A percentile compares a stretch with the other conserved stretches of the same genome.
Conservation (phyloP, 768 basidiomycete genomes). For the Heimioporus sp. region DNA sequence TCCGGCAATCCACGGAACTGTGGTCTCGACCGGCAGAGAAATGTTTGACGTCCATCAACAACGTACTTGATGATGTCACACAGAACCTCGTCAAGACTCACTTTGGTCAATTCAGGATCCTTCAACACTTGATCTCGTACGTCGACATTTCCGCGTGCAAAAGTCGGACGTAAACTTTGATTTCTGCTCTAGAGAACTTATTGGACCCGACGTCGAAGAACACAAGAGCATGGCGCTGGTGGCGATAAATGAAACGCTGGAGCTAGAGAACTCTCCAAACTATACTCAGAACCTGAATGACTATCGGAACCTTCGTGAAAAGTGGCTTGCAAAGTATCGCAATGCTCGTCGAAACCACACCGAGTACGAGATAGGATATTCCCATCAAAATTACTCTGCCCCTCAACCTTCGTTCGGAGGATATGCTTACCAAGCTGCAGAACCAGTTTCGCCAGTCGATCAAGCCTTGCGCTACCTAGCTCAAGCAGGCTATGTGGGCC, state of each 20-base stretch:
- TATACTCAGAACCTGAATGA: constrained; percentile 38
- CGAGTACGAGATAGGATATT: too few species aligned
- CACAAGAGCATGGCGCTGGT: constrained; percentile 20
- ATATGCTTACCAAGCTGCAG: too few species aligned
- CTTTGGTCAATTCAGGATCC: constrained; percentile 41
- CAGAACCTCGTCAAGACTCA: constrained; percentile 27
- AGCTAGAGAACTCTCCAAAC: constrained; percentile 37
- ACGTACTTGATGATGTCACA: constrained; percentile 31
- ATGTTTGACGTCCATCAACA: constrained; percentile 34
- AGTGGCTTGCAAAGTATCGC: constrained; percentile 28
- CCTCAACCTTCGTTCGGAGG: too few species aligned
- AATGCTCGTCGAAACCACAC: constrained; percentile 6
- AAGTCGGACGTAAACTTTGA: neutral
- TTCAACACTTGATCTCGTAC: constrained; percentile 37
- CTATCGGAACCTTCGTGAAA: constrained; percentile 13
- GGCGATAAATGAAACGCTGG: constrained; percentile 33
- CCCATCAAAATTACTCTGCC: too few species aligned
- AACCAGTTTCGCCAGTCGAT: too few species aligned
- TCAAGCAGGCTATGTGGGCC: constrained; percentile 24
- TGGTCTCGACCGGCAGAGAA: constrained; percentile 37
- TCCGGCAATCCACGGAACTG: constrained; percentile 29
- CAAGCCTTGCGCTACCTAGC: constrained; percentile 29
- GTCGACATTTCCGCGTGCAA: constrained; percentile 2
- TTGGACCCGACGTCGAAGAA: constrained; percentile 28
- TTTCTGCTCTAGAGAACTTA: constrained; percentile 23